Percentiles rank a stretch among this genome's conserved stretches.
Conservation (phyloP, 2,329 filamentous ascomycete genomes). For the Fusarium virguliforme region DNA sequence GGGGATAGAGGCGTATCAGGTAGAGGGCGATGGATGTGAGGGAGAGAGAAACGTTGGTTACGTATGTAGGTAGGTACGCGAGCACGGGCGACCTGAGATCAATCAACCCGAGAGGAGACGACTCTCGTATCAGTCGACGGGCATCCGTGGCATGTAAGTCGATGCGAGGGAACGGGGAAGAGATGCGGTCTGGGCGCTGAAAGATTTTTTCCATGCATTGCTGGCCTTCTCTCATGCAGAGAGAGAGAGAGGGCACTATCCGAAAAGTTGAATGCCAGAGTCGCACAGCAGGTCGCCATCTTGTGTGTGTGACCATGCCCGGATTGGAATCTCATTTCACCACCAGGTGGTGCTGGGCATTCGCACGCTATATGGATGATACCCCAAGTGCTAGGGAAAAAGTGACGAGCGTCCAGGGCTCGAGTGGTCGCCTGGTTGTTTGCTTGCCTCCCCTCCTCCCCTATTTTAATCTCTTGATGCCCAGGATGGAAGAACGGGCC, state of each 20-base stretch:
- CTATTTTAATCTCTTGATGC: slow-evolving; percentile 40
- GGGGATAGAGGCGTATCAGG: slow-evolving; percentile 36
- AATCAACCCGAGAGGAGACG: slow-evolving; percentile 20
- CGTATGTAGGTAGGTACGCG: slow-evolving; percentile 4
- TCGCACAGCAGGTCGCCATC: not conserved
- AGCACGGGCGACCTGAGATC: not conserved
- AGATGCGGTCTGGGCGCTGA: slow-evolving; percentile 14
- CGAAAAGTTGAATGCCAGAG: slow-evolving; percentile 13
- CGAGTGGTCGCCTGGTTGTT: slow-evolving; percentile 37
- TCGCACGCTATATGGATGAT: slow-evolving; percentile 21
- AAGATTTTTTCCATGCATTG: slow-evolving; percentile 39
- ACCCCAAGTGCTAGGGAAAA: slow-evolving; percentile 17
- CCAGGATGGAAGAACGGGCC: slow-evolving; percentile 29
- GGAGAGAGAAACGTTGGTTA: slow-evolving; percentile 20
- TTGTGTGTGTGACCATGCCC: slow-evolving; percentile 5
- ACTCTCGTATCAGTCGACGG: slow-evolving; percentile 22
- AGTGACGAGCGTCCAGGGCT: slow-evolving; percentile 29
- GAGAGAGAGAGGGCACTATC: not conserved
- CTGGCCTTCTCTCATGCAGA: slow-evolving; percentile 28
- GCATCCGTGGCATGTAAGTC: slow-evolving; percentile 3
- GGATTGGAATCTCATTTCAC: slow-evolving; percentile 11
- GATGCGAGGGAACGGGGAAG: slow-evolving; percentile 7
- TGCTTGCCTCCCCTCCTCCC: slow-evolving; percentile 16
- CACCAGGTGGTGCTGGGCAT: slow-evolving; percentile 6
- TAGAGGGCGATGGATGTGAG: slow-evolving; percentile 26